phyloP scores from a whole-genome alignment of 768 basidiomycete species.

The Lactarius hengduanensis region DNA sequence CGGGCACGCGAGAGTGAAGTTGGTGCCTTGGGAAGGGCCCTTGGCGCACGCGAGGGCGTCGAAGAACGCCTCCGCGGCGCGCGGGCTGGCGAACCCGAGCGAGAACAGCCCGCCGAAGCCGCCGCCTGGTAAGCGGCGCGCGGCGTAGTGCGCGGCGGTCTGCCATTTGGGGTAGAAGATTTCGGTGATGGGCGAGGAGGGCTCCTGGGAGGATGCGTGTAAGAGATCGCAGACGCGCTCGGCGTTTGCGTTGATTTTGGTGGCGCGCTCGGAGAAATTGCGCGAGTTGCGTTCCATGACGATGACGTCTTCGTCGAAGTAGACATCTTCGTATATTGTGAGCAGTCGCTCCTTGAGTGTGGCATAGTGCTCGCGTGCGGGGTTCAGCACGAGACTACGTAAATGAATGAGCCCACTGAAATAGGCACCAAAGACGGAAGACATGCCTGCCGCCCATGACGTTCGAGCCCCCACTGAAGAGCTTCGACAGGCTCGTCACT shows the following conservation, averaged over 20 bases:
- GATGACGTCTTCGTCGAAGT: conserved; percentile 89
- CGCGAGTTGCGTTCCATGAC: conserved; percentile 99
- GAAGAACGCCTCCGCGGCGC: conserved; percentile 77
- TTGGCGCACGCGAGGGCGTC: conserved; percentile 82
- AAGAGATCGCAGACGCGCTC: conserved; percentile 82
- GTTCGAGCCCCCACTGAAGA: conserved; percentile 93
- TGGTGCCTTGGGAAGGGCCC: conserved; percentile 91
- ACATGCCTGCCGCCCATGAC: conserved; percentile 96
- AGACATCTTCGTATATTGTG: conserved; percentile 73
- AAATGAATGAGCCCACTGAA: neutral
- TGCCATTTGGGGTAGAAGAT: conserved; percentile 90
- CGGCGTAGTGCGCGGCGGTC: conserved; percentile 68
- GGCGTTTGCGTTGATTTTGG: conserved; percentile 76
- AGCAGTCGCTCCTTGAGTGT: conserved; percentile 60
- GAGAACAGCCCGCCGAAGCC: conserved; percentile 85
- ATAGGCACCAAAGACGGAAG: neutral
- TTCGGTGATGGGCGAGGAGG: conserved; percentile 51
- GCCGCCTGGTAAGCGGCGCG: conserved; percentile 46
- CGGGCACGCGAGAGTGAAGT: conserved; percentile 93
- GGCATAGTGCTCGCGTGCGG: conserved; percentile 64
- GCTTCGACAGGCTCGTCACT: conserved; percentile 88
- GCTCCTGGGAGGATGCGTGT: conserved; percentile 49
- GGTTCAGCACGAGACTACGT: conserved; percentile 82
- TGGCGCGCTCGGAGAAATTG: conserved; percentile 76
- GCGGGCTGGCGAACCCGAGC: conserved; percentile 69